A percentile compares a stretch with the other conserved stretches of the same genome.
These are phyloP conservation scores for Royoungia palumana DNA, from an alignment of 768 basidiomycete species.

Conservation along the genomic window DNA sequence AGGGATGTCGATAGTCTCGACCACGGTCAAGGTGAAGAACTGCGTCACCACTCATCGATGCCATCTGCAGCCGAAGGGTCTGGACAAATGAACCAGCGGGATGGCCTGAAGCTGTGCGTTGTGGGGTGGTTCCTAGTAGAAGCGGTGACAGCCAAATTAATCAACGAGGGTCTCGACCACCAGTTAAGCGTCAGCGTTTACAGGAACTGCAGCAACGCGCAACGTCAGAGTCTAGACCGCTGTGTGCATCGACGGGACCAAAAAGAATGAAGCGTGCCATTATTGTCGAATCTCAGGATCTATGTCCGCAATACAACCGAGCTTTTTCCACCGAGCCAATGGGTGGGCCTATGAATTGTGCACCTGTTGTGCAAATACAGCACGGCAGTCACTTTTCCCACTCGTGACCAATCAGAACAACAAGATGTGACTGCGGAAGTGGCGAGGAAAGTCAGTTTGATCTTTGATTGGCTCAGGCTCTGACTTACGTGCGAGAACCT, in stretches of 20 bases:
- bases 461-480: too few relatives aligned
- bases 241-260: not conserved
- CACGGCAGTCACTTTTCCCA: not conserved
- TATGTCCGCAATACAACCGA: too few relatives aligned
- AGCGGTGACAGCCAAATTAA: not conserved
- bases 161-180: constrained; percentile 7
- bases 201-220: constrained; percentile 1
- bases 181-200: not conserved
- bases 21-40: too few relatives aligned
- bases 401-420: too few relatives aligned
- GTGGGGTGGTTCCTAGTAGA: too few relatives aligned
- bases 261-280: not conserved
- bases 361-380: not conserved
- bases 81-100: constrained; percentile 5
- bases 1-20: too few relatives aligned
- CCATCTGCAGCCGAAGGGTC: not conserved
- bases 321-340: too few relatives aligned
- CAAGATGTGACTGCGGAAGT: too few relatives aligned
- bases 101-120: constrained; percentile 5
- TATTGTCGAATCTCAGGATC: not conserved
- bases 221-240: constrained; percentile 8
- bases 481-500: too few relatives aligned
- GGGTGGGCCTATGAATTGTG: not conserved
- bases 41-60: not conserved
- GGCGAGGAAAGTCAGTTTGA: too few relatives aligned